Evolutionary conservation across 208 protist genomes (phyloP).

Genomic region (Blastocrithidia nonstop): DNA sequence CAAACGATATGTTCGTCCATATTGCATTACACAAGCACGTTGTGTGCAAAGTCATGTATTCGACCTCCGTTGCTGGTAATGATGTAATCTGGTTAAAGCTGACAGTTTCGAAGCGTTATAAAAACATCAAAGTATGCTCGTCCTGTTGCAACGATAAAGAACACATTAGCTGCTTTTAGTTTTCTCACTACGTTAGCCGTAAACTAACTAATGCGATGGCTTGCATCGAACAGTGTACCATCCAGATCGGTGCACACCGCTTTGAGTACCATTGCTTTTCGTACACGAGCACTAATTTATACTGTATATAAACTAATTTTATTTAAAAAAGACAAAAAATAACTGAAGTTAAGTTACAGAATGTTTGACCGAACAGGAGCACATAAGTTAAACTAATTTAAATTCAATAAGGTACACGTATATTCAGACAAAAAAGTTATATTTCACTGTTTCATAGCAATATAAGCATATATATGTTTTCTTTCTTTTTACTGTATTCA

Average conservation of each 20-base stretch:
- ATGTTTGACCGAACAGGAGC: too few species aligned
- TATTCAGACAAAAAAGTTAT: neutral
- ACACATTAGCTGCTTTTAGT: constrained; percentile 9
- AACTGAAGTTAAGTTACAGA: too few species aligned
- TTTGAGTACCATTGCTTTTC: constrained; percentile 7
- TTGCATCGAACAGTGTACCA: constrained; percentile 31
- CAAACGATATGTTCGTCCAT: constrained; percentile 20
- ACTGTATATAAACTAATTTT: neutral
- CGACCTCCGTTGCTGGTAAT: constrained; percentile 66
- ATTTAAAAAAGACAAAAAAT: too few species aligned
- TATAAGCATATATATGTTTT: neutral
- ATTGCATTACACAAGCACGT: constrained; percentile 16
- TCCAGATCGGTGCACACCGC: constrained; percentile 46
- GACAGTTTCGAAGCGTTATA: constrained; percentile 16
- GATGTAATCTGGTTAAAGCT: constrained; percentile 31
- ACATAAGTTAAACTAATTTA: too few species aligned
- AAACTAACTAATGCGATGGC: constrained; percentile 14
- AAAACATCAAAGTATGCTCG: constrained; percentile 51
- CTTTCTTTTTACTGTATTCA: neutral
- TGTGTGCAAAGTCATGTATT: constrained; percentile 19
- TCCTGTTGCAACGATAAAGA: constrained; percentile 46
- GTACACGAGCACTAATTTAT: constrained; percentile 4
- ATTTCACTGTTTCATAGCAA: neutral
- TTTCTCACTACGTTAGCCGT: constrained; percentile 13
- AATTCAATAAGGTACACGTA: too few species aligned